A percentile compares a stretch with the other conserved stretches of the same genome.
These are phyloP conservation scores for Penicillium tannophilum DNA, from an alignment of 495 filamentous ascomycete species.

Conservation along the genomic window DNA sequence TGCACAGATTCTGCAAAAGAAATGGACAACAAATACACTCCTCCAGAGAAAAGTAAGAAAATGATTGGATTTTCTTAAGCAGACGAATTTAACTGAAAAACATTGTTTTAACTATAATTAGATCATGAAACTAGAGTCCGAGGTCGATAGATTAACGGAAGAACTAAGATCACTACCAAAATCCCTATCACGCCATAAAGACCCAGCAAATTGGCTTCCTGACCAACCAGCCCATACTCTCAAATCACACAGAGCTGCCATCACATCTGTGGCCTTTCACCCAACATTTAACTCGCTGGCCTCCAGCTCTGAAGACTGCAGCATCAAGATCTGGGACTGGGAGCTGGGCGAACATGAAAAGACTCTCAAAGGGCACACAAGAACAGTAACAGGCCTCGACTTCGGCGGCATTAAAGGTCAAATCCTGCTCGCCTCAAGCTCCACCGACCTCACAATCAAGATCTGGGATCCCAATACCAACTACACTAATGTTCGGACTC, in stretches of 20 bases:
- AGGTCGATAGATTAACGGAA: slow-evolving; percentile 2
- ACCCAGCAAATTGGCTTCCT: slow-evolving; percentile 9
- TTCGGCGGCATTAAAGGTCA: slow-evolving; percentile 83
- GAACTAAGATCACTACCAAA: neutral
- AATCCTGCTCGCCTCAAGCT: slow-evolving; percentile 86
- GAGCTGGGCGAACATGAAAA: slow-evolving; percentile 87
- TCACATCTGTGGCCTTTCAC: slow-evolving; percentile 90
- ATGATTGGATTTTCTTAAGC: neutral
- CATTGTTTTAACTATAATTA: slow-evolving; percentile 1
- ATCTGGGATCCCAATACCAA: slow-evolving; percentile 90
- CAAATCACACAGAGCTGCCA: slow-evolving; percentile 20
- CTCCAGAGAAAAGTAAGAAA: slow-evolving; percentile 6
- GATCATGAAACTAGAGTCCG: slow-evolving; percentile 11
- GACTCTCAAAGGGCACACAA: slow-evolving; percentile 89
- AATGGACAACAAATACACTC: slow-evolving; percentile 9
- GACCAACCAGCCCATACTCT: slow-evolving; percentile 3
- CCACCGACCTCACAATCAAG: slow-evolving; percentile 87
- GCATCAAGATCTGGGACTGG: slow-evolving; percentile 97
- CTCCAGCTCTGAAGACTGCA: slow-evolving; percentile 89
- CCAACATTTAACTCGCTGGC: slow-evolving; percentile 85
- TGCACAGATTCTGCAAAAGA: slow-evolving; percentile 6
- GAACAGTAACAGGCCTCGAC: slow-evolving; percentile 81
- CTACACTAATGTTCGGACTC: slow-evolving; percentile 87
- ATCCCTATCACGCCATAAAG: neutral
- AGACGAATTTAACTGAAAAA: neutral